These are phyloP conservation scores for Cordyceps farinosa DNA, from an alignment of 2,329 filamentous ascomycete species.

Conservation along the genomic window DNA sequence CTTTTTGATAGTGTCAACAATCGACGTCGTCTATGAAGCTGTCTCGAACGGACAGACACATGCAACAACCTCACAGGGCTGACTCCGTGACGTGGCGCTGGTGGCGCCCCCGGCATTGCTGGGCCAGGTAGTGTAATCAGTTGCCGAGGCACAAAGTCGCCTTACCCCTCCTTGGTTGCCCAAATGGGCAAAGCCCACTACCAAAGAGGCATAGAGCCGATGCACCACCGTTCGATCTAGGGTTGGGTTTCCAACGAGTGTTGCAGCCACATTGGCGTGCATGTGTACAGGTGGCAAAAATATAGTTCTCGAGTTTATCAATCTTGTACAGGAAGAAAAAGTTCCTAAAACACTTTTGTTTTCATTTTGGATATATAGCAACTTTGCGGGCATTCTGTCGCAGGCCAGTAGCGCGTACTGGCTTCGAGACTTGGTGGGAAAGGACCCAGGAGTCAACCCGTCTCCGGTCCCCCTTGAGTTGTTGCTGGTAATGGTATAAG, in stretches of 20 bases:
- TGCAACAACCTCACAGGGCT: background rate
- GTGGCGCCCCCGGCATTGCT: constrained; percentile 1
- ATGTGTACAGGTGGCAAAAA: background rate
- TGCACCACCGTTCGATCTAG: constrained; percentile 3
- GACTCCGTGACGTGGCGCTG: constrained; percentile 5
- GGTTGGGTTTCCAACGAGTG: background rate
- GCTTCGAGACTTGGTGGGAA: background rate
- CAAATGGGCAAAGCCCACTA: background rate
- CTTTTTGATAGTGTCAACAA: background rate
- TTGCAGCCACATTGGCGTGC: background rate
- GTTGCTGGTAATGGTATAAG: background rate
- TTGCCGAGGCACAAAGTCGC: constrained; percentile 1
- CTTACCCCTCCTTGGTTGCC: constrained; percentile 6
- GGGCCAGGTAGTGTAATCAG: background rate
- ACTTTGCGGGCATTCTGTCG: background rate
- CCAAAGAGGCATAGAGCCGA: constrained; percentile 8
- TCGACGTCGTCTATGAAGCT: background rate
- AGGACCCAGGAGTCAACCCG: background rate
- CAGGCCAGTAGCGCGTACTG: background rate
- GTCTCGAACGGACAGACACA: background rate
- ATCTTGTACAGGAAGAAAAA: too few species aligned
- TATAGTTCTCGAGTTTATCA: too few species aligned
- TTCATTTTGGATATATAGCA: background rate
- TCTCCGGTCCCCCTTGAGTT: background rate
- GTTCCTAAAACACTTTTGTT: too few species aligned